These are phyloP conservation scores for Xylariaceae sp. DNA, from an alignment of 2,329 filamentous ascomycete genomes.

Conservation along the genomic window DNA sequence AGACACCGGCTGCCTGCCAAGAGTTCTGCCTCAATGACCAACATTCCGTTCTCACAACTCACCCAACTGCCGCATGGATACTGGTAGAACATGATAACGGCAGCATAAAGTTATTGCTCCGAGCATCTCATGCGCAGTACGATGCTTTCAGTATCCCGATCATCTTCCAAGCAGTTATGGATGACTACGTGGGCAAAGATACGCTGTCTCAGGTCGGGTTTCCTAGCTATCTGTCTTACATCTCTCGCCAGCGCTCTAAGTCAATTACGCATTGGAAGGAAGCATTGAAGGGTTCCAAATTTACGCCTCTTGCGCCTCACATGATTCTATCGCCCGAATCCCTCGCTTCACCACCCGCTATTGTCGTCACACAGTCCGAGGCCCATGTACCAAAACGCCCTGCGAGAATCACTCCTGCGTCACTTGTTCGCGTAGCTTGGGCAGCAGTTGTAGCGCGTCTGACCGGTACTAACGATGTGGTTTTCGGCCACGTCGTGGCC, in stretches of 20 bases:
- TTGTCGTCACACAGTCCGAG: neutral
- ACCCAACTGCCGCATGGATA: conserved; percentile 5
- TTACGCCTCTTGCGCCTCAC: conserved; percentile 3
- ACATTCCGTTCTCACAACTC: neutral
- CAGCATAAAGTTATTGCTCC: conserved; percentile 1
- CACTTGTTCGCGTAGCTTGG: conserved; percentile 3
- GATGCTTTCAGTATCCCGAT: conserved; percentile 7
- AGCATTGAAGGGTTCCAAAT: conserved; percentile 1
- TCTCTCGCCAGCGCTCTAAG: conserved; percentile 1
- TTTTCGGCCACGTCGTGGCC: conserved; percentile 5
- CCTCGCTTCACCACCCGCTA: neutral
- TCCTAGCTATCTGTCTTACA: conserved; percentile 1
- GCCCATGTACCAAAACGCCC: conserved; percentile 1
- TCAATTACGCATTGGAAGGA: conserved; percentile 3
- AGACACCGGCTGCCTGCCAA: neutral
- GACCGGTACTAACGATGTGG: conserved; percentile 1
- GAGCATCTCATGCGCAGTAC: conserved; percentile 6
- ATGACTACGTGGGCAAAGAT: conserved; percentile 1
- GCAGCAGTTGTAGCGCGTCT: conserved; percentile 1
- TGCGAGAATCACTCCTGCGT: conserved; percentile 5
- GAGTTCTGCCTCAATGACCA: conserved; percentile 1
- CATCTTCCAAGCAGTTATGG: conserved; percentile 4
- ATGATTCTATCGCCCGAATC: neutral
- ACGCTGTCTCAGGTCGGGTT: conserved; percentile 1
- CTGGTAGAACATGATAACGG: conserved; percentile 1